Conservation (phyloP, 2,329 filamentous ascomycete species). For the Grosmannia clavigera region DNA sequence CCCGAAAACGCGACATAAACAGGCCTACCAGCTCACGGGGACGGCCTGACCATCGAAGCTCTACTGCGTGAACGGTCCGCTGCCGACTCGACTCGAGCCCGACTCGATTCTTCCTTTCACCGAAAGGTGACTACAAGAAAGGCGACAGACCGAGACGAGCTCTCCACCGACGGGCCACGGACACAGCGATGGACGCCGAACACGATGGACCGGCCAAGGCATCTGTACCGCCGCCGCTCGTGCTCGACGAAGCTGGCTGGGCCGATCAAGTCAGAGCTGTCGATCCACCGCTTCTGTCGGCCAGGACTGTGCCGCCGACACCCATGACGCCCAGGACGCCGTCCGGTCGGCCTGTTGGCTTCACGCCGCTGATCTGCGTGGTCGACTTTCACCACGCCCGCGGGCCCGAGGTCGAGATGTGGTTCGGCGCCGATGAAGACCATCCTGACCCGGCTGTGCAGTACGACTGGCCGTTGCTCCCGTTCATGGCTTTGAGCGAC, state of each 20-base stretch:
- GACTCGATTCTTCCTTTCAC: not conserved
- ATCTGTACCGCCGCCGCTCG: not conserved
- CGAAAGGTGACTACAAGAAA: not conserved
- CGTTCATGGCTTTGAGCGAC: conserved; percentile 94
- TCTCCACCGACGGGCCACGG: not conserved
- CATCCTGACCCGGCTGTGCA: conserved; percentile 66
- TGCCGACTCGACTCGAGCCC: not conserved
- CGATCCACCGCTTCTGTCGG: too few relatives aligned
- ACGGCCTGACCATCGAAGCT: not conserved
- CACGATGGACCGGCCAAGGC: not conserved
- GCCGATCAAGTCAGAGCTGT: not conserved
- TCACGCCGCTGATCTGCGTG: conserved; percentile 61
- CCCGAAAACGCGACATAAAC: not conserved
- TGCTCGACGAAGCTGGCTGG: not conserved
- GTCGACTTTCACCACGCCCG: conserved; percentile 76
- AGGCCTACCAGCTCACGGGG: not conserved
- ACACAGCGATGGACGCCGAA: not conserved
- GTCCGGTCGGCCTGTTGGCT: conserved; percentile 17
- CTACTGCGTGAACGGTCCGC: not conserved
- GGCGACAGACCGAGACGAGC: too few relatives aligned
- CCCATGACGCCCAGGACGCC: conserved; percentile 15
- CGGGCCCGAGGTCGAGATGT: conserved; percentile 86
- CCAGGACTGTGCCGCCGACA: not conserved
- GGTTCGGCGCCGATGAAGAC: conserved; percentile 62
- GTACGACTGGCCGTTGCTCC: conserved; percentile 82